These are phyloP conservation scores for Fraxinus floribunda DNA, from an alignment of 305 asterid genomes.

Conservation along the genomic window DNA sequence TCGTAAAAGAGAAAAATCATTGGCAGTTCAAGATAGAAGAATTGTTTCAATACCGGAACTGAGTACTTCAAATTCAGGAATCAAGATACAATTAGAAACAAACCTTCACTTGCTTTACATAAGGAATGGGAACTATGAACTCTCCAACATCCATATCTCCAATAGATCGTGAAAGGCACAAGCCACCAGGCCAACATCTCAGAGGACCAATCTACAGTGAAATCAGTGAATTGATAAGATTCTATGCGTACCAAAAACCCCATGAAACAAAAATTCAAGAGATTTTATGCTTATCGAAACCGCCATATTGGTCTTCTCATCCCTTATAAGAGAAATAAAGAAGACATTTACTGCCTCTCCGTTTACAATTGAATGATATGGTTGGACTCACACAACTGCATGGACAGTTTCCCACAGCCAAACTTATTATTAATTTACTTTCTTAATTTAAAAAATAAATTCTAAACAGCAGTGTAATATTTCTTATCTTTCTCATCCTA, in stretches of 20 bases:
- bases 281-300: neutral
- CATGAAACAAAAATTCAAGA: neutral
- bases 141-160: conserved; percentile 99
- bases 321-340: neutral
- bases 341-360: neutral
- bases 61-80: neutral
- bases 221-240: conserved; percentile 14
- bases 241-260: neutral
- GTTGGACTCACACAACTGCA: neutral
- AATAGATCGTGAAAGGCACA: conserved; percentile 95
- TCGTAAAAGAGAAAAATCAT: conserved; percentile 4
- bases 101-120: conserved; percentile 99
- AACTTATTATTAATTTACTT: neutral
- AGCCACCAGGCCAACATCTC: conserved; percentile 99
- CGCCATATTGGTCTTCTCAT: neutral
- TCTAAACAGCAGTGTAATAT: neutral
- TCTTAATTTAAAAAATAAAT: neutral
- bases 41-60: neutral
- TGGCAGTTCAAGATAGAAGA: conserved; percentile 3
- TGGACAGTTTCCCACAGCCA: neutral
- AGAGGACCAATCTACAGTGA: conserved; percentile 82
- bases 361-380: neutral
- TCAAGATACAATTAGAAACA: conserved; percentile 24
- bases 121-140: conserved; percentile 93
- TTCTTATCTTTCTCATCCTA: conserved; percentile 1